These are phyloP conservation scores for Globisporangium rhizosaccharum DNA, from an alignment of 352 stramenopile species.

Conservation along the genomic window DNA sequence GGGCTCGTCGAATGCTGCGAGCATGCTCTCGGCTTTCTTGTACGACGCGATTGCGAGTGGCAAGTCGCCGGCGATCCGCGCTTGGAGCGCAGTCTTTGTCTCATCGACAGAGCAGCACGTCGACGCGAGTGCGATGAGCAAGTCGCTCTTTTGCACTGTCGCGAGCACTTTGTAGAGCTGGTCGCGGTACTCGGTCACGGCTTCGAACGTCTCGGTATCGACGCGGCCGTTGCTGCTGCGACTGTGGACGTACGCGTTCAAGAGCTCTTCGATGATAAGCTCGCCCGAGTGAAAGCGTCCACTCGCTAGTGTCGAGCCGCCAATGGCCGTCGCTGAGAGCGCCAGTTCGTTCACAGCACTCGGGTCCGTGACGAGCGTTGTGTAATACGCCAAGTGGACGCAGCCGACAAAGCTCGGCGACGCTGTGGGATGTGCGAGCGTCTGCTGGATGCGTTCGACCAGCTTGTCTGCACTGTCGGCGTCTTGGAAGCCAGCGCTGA, in stretches of 20 bases:
- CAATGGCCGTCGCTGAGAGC: conserved; percentile 36
- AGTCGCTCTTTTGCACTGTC: conserved; percentile 58
- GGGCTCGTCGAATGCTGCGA: conserved; percentile 36
- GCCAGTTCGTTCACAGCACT: conserved; percentile 24
- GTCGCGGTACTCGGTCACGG: conserved; percentile 42
- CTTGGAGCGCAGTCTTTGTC: conserved; percentile 52
- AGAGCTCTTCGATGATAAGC: conserved; percentile 57
- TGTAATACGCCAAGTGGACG: conserved; percentile 47
- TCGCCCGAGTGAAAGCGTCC: conserved; percentile 52
- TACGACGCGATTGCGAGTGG: conserved; percentile 66
- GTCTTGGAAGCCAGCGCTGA: conserved; percentile 25
- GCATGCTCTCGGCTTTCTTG: conserved; percentile 50
- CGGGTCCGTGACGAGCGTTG: conserved; percentile 26
- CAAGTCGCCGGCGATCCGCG: conserved; percentile 63
- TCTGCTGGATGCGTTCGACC: conserved; percentile 3
- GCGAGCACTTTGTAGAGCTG: conserved; percentile 70
- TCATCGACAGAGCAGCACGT: conserved; percentile 48
- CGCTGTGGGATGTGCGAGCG: conserved; percentile 8
- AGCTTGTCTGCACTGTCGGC: background rate
- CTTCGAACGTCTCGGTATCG: conserved; percentile 13
- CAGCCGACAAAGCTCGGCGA: conserved; percentile 23
- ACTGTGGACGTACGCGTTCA: conserved; percentile 27
- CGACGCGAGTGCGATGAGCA: conserved; percentile 51
- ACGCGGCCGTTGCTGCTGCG: conserved; percentile 4
- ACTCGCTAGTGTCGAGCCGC: conserved; percentile 55